Evolutionary conservation across 495 filamentous ascomycete genomes (phyloP), one percentile per base, ranked within the genome.

Genomic region (Podospora pseudopauciseta): DNA sequence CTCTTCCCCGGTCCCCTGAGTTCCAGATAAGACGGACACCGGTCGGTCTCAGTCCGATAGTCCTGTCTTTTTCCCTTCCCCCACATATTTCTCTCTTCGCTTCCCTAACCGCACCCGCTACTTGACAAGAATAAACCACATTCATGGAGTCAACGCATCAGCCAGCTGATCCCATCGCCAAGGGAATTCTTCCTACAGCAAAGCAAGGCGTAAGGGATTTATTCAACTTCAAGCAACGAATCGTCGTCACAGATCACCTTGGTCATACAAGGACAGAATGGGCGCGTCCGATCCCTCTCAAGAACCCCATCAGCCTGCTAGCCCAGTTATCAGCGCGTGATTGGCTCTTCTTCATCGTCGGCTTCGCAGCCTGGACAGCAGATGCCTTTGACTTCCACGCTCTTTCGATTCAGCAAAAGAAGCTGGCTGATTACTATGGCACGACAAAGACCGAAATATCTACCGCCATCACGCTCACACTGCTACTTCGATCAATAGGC

Each of bases 381-480:
- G 90, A 91, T 75, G 89, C 88, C 5, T 91, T 90, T 76, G 91
- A 94, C 76, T 93, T 93, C 76, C 88, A 92, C 74, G 87, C 90
- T 3, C 80, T 94, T 5, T 88, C 89, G 4, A 89, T 92, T 65
- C 90, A 91, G 67, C 86, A 88, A 18, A 82, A 85, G 61, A 89
- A 90, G 75, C 81, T 93, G 44, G 84, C 90, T 0, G 78, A 84
- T 4, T 91, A 91, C 73, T 93, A 89, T 72, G 75, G 79, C 1
- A 80, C 76, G n/a, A 79, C 77, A 66, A 91, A 87, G 75, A 91
- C 89, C n/a, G 82, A 87, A 19, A 86, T 94, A 65, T 81, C 87
- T 4, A 89, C 88, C 1, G 90, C 89, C 39, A 91, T 93, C 70
- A 93, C 91, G 0, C 80, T 94, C 34, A 91, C 89, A 0, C 79